Base-by-base conservation (phyloP, 1,284 basidiomycete species). In the Ceratobasidium sp. region DNA sequence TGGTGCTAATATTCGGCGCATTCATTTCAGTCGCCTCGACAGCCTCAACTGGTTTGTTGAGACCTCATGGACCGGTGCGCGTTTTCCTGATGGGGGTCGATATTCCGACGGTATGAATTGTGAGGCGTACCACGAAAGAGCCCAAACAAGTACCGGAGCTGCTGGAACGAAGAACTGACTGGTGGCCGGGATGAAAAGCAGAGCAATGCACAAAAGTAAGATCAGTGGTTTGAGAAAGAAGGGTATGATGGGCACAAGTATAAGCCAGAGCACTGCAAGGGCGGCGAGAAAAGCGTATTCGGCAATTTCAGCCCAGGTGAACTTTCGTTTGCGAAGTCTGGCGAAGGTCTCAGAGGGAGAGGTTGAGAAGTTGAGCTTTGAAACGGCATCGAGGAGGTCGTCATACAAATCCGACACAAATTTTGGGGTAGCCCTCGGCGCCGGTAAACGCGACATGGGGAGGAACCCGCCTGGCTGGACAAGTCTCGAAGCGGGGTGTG, bases 81-180 rank as follows among this genome's bases (percentile, higher is more conserved):
- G n/a, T n/a, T n/a, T n/a, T n/a, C n/a, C n/a, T n/a, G n/a, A n/a
- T n/a, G n/a, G 86, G 0, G 97, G 97, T 1, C 96, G 87, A 82
- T 89, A 90, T 5, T 85, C 80, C 9, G 88, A 86, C 0, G 96
- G 94, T 77, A 98, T 95, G 85, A 94, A 98, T 59, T 59, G 89
- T 49, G 93, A 94, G 25, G 91, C 91, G 86, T 93, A 98, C 86
- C 92, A 98, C 5, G 90, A 89, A 78, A 97, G 87, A 43, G 97
- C 86, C 90, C 93, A 98, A 19, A 90, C 87, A 79, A 98, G 91
- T 70, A 99, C 87, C 8, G 96, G 96, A 0, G 90, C 92, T 0
- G 95, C 96, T 37, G 59, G 34, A 22, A 65, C 49, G 44, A 98
- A 92, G 86, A 99, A 96, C 84, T 99, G 97, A 40, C 90, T 93